Conservation (phyloP, 2,329 filamentous ascomycete species). For the Fulvia fulva region DNA sequence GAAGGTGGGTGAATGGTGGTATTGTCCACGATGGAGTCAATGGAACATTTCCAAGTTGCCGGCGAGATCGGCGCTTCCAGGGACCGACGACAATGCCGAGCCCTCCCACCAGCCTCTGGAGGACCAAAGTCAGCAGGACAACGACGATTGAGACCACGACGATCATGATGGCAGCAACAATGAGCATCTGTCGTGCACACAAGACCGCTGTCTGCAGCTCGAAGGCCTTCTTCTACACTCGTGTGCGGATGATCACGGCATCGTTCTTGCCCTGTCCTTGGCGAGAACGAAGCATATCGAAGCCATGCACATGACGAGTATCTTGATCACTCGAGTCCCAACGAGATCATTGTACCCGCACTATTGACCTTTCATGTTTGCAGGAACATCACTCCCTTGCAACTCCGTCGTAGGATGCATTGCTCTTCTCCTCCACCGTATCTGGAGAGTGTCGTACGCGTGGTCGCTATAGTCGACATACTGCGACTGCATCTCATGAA, state of each 20-base stretch:
- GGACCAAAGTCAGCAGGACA: background rate
- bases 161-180: background rate
- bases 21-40: background rate
- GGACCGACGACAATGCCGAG: background rate
- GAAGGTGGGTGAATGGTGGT: background rate
- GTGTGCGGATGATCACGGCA: background rate
- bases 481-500: background rate
- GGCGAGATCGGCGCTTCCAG: background rate
- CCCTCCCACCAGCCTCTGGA: background rate
- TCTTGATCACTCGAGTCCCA: background rate
- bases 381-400: background rate
- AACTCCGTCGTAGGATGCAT: background rate
- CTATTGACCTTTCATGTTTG: no score
- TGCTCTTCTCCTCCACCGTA: background rate
- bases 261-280: background rate
- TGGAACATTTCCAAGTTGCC: background rate
- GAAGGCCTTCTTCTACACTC: background rate
- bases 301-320: background rate
- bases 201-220: no score
- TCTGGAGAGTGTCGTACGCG: slow-evolving; percentile 1
- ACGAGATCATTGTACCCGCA: no score
- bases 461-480: background rate
- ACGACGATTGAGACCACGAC: background rate
- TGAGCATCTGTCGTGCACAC: no score
- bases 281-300: background rate